Evolutionary conservation across 1,284 basidiomycete species (phyloP), one percentile per base, ranked within the genome.

Genomic region (Mycena citricolor): DNA sequence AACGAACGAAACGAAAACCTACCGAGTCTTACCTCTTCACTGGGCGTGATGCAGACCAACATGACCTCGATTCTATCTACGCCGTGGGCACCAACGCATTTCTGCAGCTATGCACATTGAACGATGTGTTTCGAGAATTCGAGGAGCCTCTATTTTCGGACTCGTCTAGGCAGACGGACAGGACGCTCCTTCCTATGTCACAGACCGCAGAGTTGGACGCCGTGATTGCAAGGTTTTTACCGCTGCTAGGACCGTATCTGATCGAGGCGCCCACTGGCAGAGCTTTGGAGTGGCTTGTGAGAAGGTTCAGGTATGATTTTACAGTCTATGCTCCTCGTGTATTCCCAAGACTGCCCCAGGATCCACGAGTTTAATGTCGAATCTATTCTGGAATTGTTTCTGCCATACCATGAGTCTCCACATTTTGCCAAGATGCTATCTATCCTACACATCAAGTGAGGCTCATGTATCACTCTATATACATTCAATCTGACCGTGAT

Each of bases 221-320:
- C 7, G 69, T 70, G 2, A 73, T 97, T 41, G 70, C 76, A 32
- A 70, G 70, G 7, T 89, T 92, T 55, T 62, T 98, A 25, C 66
- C 78, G 29, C 64, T 85, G 24, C 69, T 99, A 3, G 90, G 90
- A 1, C 84, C 82, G 13, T 89, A 87, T 70, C 66, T 99, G 26
- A 74, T 93, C 63, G 86, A 94, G 42, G 75, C 82, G 42, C 87
- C 91, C 1, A 80, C 90, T 0, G 86, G 85, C 29, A 94, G 90
- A 64, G 81, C 90, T n/a, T 61, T 99, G 24, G 95, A 99, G 62
- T 99, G 95, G 95, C 79, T 99, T 19, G 90, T 99, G 4, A 73
- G 92, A 54, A 74, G 94, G 44, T 98, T 97, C 67, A 83, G 92
- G 92, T 90, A 55, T 26, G 12, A 13, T 16, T 28, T 44, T 5